Evolutionary conservation across 345 rosid species (phyloP).

Genomic region (Populus nigra): DNA sequence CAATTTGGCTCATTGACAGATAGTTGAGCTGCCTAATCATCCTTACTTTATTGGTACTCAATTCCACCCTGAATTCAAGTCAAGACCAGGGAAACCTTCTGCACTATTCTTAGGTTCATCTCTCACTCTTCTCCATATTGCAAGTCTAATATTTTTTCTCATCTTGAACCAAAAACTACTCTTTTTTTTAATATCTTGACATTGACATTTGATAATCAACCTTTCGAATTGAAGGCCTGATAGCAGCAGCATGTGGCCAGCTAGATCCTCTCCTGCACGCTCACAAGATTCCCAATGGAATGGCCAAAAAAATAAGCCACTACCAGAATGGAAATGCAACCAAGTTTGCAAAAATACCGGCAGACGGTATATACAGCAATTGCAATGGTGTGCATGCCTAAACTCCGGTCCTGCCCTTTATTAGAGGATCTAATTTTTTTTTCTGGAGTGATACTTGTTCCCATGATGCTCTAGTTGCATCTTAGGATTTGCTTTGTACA

Average conservation of each 20-base stretch:
- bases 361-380: slow-evolving; percentile 49
- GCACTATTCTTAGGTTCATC: slow-evolving; percentile 70
- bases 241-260: slow-evolving; percentile 77
- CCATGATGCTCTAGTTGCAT: neutral
- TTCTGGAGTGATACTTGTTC: neutral
- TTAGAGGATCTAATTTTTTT: neutral
- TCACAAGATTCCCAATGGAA: slow-evolving; percentile 34
- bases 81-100: slow-evolving; percentile 92
- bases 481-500: slow-evolving; percentile 19
- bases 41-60: slow-evolving; percentile 45
- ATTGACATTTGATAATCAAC: neutral
- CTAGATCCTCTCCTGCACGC: slow-evolving; percentile 47
- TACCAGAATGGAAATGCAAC: slow-evolving; percentile 46
- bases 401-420: slow-evolving; percentile 8
- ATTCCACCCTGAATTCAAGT: slow-evolving; percentile 96
- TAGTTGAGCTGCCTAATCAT: slow-evolving; percentile 28
- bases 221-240: slow-evolving; percentile 52
- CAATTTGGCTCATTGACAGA: slow-evolving; percentile 9
- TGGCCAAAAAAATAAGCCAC: slow-evolving; percentile 32
- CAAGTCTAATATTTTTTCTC: neutral
- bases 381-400: slow-evolving; percentile 63
- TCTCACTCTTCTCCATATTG: neutral
- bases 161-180: neutral
- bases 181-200: neutral
- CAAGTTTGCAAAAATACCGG: slow-evolving; percentile 44